phyloP scores from a whole-genome alignment of 257 asterid genomes.

The Solanum arcanum region DNA sequence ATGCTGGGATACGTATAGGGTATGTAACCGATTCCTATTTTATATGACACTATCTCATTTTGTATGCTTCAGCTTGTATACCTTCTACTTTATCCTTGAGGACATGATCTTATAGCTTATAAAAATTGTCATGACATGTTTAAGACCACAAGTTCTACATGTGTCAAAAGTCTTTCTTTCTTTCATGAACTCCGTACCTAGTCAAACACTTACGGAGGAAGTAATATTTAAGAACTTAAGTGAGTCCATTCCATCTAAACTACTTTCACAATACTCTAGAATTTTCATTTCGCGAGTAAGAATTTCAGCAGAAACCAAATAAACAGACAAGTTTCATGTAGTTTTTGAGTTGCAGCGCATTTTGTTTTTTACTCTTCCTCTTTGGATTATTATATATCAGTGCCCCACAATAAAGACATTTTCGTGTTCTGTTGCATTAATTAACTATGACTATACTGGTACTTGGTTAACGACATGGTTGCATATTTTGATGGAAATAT shows the following conservation, averaged over 20 bases:
- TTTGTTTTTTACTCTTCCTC: not conserved
- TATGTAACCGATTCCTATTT: constrained; percentile 8
- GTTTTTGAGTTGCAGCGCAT: not conserved
- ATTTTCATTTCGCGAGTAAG: not conserved
- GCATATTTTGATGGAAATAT: not conserved
- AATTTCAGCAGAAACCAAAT: not conserved
- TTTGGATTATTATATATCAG: not conserved
- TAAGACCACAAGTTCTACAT: not conserved
- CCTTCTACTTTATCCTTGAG: not conserved
- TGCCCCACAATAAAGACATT: not conserved
- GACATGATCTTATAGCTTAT: not conserved
- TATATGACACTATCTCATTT: not conserved
- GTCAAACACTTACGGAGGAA: not conserved
- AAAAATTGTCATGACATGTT: not conserved
- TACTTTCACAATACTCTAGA: not conserved
- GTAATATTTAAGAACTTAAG: not conserved
- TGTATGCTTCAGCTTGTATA: not conserved
- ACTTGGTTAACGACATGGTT: not conserved
- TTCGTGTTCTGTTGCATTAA: not conserved
- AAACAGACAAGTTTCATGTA: not conserved
- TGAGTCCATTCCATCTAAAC: not conserved
- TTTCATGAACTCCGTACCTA: not conserved
- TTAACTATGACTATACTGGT: not conserved
- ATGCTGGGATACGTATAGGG: constrained; percentile 90
- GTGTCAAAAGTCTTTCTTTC: not conserved